Base-by-base conservation (phyloP, 83 land plant species). In the Picea mariana region DNA sequence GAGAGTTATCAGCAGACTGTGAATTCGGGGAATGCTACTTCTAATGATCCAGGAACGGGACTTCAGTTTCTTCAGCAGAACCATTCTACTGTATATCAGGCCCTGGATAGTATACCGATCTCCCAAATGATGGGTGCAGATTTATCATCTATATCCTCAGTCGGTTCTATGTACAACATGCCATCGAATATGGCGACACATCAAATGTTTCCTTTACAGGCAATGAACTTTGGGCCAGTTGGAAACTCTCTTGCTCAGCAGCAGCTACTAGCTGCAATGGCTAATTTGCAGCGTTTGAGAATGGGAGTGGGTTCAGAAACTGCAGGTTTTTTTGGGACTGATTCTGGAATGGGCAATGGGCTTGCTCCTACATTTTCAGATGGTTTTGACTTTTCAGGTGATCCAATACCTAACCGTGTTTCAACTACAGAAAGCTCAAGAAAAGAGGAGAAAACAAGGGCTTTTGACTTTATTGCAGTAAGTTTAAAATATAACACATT, bases 391-490 rank as follows among this genome's bases (percentile, higher is more conserved):
- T 67, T 69, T 21, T 17, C 87, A 52, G 82, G 85, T 44, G 83
- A 88, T 69, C 80, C 88, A 71, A 44, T 42, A 52, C 87, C 86
- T 60, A 78, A 71, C 40, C 83, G 82, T 23, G 80, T n/a, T 78
- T 16, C 85, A 16, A 16, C 65, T 55, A 65, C 84, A 81, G 82
- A 64, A 34, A 90, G 67, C 83, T 81, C 88, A 61, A 90, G 84
- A 75, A 91, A 87, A 82, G 95, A 89, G 79, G 93, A 93, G 4
- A 77, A 77, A 59, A 89, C 93, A 21, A 93, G 82, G 72, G 95
- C 95, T 12, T 93, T 93, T 85, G 95, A 93, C 66, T 93, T 93
- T 72, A 90, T 93, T 38, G 85, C 95, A 75, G 95, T 93, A 85
- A 84, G 94, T 78, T 87, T 40, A 9, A 42, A 47, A 47, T 47